Evolutionary conservation across 495 filamentous ascomycete genomes (phyloP), one percentile per base, ranked within the genome.

Genomic region (Cercophora samala): DNA sequence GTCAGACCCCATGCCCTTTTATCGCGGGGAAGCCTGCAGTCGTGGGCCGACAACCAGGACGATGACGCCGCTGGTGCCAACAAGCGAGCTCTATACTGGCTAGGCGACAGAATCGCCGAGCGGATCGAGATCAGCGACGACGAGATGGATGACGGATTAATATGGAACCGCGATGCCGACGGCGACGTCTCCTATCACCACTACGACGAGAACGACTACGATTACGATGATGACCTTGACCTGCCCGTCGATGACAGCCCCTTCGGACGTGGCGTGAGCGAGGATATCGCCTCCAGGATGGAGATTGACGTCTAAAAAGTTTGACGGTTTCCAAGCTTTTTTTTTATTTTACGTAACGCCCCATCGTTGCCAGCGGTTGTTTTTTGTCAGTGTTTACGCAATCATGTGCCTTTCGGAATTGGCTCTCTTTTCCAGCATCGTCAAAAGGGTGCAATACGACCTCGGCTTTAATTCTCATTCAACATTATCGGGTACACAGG

Each of bases 21-120:
- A 53, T 68, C 63, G 73, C 76, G 71, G 63, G 61, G 70, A 13
- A 54, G 13, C 52, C 54, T 5, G 1, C 60, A 62, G 60, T 18
- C n/a, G n/a, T 37, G 60, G 18, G 61, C 26, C 21, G 55, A 58
- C 4, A 51, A 42, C n/a, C 60, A 64, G 15, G 65, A 60, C 46
- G 60, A 67, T 32, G 68, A 70, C 37, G 60, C 60, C 42, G 46
- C 60, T 9, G 86, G 88, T 21, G 87, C 89, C 13, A 86, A 85
- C 66, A 97, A 97, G 78, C 86, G 92, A 22, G 90, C 91, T 13
- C 84, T 82, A 62, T 96, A 88, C 73, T 97, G 93, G 93, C 82
- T 96, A 18, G 92, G 92, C 2, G 87, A 91, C 63, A 79, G 82
- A 58, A 81, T 78, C 64, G 81, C 76, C 17, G 76, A 82, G 68